These are phyloP conservation scores for Starmerella sp. DNA, from an alignment of 805 yeast species.

Conservation along the genomic window DNA sequence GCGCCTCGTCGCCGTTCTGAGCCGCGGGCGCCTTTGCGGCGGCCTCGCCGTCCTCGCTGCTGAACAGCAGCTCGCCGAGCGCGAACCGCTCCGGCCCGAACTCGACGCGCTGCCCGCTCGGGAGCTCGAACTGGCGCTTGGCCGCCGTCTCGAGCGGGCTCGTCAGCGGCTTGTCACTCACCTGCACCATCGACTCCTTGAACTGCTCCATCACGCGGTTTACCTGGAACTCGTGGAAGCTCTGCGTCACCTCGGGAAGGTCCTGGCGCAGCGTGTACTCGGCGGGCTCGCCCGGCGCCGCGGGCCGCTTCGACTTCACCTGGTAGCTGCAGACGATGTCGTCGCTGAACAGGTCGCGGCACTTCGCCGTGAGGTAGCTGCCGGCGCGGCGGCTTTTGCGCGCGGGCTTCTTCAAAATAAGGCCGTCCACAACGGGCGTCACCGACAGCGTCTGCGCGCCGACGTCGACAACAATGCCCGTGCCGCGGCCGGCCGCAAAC, in stretches of 20 bases:
- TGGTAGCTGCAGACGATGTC: constrained; percentile 39
- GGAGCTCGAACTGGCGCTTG: constrained; percentile 55
- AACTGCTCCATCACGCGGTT: constrained; percentile 54
- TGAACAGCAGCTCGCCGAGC: constrained; percentile 63
- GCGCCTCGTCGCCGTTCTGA: not conserved
- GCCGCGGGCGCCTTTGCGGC: too few relatives aligned
- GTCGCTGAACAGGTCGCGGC: constrained; percentile 33
- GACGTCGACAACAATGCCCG: constrained; percentile 72
- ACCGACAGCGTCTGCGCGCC: constrained; percentile 71
- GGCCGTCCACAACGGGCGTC: constrained; percentile 33
- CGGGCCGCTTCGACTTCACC: constrained; percentile 37
- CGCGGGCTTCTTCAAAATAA: constrained; percentile 38
- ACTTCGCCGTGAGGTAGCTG: constrained; percentile 42
- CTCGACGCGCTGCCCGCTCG: constrained; percentile 49
- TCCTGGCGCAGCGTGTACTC: constrained; percentile 23
- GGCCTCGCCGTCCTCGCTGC: constrained; percentile 10
- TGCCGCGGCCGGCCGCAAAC: constrained; percentile 80
- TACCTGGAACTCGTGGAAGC: constrained; percentile 47
- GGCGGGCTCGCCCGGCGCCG: constrained; percentile 29
- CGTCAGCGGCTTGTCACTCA: constrained; percentile 31
- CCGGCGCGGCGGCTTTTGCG: constrained; percentile 66
- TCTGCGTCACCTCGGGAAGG: constrained; percentile 30
- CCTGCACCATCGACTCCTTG: constrained; percentile 41
- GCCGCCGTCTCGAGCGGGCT: constrained; percentile 23
- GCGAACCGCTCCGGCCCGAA: constrained; percentile 50